phyloP scores from a whole-genome alignment of 352 stramenopile species.

The Phytophthora sp. region DNA sequence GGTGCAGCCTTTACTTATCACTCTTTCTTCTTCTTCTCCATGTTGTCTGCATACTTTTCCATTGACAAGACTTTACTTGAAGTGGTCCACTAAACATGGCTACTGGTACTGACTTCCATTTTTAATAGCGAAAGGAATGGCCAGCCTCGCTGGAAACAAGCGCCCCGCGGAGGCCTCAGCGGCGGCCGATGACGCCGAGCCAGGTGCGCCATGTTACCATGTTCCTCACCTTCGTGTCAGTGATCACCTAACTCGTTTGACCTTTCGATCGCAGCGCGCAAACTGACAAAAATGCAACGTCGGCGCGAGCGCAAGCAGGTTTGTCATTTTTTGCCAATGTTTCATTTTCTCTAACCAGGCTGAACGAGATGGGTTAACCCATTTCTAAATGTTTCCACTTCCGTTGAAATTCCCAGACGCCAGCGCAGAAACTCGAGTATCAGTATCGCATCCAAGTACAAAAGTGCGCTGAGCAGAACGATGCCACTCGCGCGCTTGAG shows the following conservation, averaged over 20 bases:
- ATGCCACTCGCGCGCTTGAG: conserved; percentile 48
- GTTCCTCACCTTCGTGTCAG: not conserved
- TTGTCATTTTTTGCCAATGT: not conserved
- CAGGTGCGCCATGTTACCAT: conserved; percentile 18
- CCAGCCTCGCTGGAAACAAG: conserved; percentile 38
- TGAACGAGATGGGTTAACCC: not conserved
- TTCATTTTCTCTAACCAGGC: not conserved
- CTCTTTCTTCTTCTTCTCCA: not conserved
- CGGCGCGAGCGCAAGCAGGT: conserved; percentile 61
- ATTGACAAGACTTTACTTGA: not conserved
- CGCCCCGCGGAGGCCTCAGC: conserved; percentile 26
- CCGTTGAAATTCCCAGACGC: conserved; percentile 42
- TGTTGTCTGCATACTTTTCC: not conserved
- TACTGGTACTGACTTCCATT: not conserved
- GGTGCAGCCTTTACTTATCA: conserved; percentile 12
- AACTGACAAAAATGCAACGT: conserved; percentile 48
- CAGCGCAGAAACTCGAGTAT: conserved; percentile 43
- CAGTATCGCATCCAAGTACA: conserved; percentile 55
- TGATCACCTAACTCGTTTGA: not conserved
- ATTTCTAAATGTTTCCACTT: not conserved
- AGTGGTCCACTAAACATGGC: too few species aligned
- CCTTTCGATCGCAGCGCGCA: conserved; percentile 11
- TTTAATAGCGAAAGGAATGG: conserved; percentile 39
- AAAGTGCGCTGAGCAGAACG: conserved; percentile 43
- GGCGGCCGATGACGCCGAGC: conserved; percentile 7